These are phyloP conservation scores for Candida wancherniae DNA, from an alignment of 805 yeast species.

Conservation along the genomic window DNA sequence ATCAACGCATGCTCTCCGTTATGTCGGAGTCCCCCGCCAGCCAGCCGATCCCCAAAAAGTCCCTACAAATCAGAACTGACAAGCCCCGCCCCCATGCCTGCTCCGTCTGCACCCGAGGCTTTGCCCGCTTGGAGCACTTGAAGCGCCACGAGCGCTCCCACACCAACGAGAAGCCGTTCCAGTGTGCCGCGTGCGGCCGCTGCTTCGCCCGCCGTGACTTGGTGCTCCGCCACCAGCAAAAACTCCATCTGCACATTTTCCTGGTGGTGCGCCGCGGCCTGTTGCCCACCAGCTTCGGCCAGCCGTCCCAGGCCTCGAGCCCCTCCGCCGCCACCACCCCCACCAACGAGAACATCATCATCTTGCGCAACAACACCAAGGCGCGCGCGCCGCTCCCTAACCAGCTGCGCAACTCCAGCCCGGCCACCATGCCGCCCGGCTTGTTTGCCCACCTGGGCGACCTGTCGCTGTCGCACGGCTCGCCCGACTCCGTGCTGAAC, in stretches of 20 bases:
- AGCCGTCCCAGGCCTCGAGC: constrained; percentile 3
- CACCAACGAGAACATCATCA: constrained; percentile 46
- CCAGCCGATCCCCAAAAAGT: constrained; percentile 82
- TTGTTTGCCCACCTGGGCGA: constrained; percentile 11
- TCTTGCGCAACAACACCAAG: constrained; percentile 47
- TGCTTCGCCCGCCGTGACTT: constrained; percentile 89
- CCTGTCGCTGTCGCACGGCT: constrained; percentile 10
- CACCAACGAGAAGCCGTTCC: constrained; percentile 81
- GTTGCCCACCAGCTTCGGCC: constrained; percentile 12
- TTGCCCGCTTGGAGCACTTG: constrained; percentile 91
- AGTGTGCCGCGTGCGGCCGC: constrained; percentile 93
- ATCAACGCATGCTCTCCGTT: constrained; percentile 1
- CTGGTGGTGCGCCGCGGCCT: constrained; percentile 15
- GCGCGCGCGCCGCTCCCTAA: constrained; percentile 46
- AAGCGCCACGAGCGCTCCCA: constrained; percentile 92
- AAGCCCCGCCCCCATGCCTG: constrained; percentile 94
- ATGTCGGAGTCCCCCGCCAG: constrained; percentile 15
- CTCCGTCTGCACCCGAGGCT: constrained; percentile 85
- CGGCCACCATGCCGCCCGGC: no score
- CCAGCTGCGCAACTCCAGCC: constrained; percentile 3
- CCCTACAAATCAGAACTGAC: constrained; percentile 79
- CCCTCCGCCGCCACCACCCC: constrained; percentile 13
- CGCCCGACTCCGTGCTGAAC: constrained; percentile 2
- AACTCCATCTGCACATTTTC: constrained; percentile 51
- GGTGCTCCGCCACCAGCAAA: constrained; percentile 91